Evolutionary conservation across 139 green algal genomes (phyloP), one percentile per base, ranked within the genome.

Genomic region (Chlorella sp.): DNA sequence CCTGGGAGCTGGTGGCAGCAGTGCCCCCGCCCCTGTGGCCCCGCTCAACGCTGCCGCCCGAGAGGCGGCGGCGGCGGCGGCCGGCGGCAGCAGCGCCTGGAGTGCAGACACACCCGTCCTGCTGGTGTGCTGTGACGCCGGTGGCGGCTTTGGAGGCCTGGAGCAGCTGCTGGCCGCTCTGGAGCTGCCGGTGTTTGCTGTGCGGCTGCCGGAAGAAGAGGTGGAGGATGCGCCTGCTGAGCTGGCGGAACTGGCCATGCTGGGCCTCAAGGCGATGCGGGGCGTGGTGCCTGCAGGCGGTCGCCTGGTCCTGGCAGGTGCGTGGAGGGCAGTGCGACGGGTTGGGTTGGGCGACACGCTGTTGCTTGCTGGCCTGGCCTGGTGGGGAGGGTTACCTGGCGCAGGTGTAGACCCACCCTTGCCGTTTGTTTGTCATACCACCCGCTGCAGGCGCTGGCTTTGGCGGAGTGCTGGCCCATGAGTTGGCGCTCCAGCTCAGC

Each of bases 401-500:
- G n/a, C n/a, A n/a, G n/a, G n/a, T n/a, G n/a, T n/a, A n/a, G n/a
- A n/a, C n/a, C n/a, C n/a, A n/a, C n/a, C n/a, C n/a, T n/a, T n/a
- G n/a, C n/a, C n/a, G n/a, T n/a, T n/a, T n/a, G n/a, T n/a, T n/a
- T n/a, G n/a, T n/a, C n/a, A n/a, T n/a, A n/a, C n/a, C n/a, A n/a
- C n/a, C n/a, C 43, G 19, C 43, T 48, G 6, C 72, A 78, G 72
- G 92, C n/a, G 83, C 95, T 0, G 93, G 94, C 13, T 86, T 91
- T 40, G 88, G 85, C 17, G 87, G 79, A 1, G 84, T 90, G n/a
- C 78, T 97, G 58, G 94, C 93, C 0, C 93, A 94, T 74, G 94
- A 97, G 86, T 69, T 96, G 76, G 92, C 91, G 30, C 65, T 92
- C 40, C 90, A 95, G 87, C 85, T 95, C 20, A 48, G 67, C 58